phyloP scores from a whole-genome alignment of 805 yeast genomes.

The Ogataea philodendri region DNA sequence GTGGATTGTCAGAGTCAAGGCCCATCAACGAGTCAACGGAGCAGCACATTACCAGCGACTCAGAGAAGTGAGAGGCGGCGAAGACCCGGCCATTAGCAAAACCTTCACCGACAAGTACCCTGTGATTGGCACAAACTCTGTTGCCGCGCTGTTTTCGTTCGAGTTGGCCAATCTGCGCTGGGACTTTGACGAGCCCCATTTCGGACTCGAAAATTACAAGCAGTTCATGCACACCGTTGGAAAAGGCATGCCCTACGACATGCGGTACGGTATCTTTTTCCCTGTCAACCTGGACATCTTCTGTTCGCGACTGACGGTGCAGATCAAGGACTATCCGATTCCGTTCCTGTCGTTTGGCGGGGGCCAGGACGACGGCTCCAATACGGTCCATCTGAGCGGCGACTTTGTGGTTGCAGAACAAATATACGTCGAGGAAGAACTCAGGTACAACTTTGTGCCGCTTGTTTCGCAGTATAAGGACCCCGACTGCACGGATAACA shows the following conservation, averaged over 20 bases:
- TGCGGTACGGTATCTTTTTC: slow-evolving; percentile 51
- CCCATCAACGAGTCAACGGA: slow-evolving; percentile 9
- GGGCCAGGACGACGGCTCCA: slow-evolving; percentile 41
- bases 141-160: slow-evolving; percentile 54
- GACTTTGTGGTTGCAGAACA: slow-evolving; percentile 61
- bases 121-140: slow-evolving; percentile 28
- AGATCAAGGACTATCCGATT: slow-evolving; percentile 53
- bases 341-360: slow-evolving; percentile 53
- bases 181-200: slow-evolving; percentile 48
- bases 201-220: slow-evolving; percentile 48
- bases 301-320: slow-evolving; percentile 43
- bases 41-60: slow-evolving; percentile 5
- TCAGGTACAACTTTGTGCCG: slow-evolving; percentile 47
- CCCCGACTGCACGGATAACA: slow-evolving; percentile 37
- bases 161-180: slow-evolving; percentile 49
- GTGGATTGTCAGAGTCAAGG: slow-evolving; percentile 30
- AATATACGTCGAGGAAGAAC: slow-evolving; percentile 49
- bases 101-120: slow-evolving; percentile 30
- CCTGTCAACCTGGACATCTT: slow-evolving; percentile 47
- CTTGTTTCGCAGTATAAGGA: slow-evolving; percentile 39
- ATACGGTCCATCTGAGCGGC: slow-evolving; percentile 38
- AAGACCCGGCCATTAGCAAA: slow-evolving; percentile 29
- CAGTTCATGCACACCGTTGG: slow-evolving; percentile 42
- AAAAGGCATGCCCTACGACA: slow-evolving; percentile 52
- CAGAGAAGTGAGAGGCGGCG: slow-evolving; percentile 14